These are phyloP conservation scores for Suillus tomentosus DNA, from an alignment of 768 basidiomycete genomes.

Conservation along the genomic window DNA sequence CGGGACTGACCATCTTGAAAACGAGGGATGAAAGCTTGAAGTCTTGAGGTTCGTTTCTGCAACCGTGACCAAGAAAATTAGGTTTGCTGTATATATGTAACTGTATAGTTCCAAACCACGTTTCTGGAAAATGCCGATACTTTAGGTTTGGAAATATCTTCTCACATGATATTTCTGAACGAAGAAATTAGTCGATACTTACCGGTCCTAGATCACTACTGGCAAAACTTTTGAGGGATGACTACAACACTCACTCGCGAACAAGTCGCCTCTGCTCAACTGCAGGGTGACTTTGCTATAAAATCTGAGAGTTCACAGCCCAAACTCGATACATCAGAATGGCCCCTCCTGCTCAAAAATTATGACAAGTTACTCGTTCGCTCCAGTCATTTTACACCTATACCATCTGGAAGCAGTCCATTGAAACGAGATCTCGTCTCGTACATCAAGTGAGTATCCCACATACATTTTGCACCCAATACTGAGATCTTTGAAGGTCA, in stretches of 20 bases:
- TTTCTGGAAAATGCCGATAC: slow-evolving; percentile 8
- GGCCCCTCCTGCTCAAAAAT: slow-evolving; percentile 98
- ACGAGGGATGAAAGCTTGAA: slow-evolving; percentile 32
- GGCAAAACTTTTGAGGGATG: slow-evolving; percentile 1
- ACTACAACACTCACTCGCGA: slow-evolving; percentile 51
- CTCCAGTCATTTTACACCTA: slow-evolving; percentile 97
- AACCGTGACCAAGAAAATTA: slow-evolving; percentile 7
- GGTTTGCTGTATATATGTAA: slow-evolving; percentile 32
- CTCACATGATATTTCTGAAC: slow-evolving; percentile 24
- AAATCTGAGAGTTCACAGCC: slow-evolving; percentile 77
- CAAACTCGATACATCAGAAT: slow-evolving; percentile 90
- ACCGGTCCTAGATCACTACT: background rate
- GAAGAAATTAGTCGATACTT: background rate
- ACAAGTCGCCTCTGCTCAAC: slow-evolving; percentile 74
- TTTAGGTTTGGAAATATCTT: slow-evolving; percentile 9
- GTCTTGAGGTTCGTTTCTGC: slow-evolving; percentile 20
- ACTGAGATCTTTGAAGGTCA: slow-evolving; percentile 55
- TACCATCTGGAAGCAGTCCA: slow-evolving; percentile 91
- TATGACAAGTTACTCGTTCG: slow-evolving; percentile 96
- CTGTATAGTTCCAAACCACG: slow-evolving; percentile 53
- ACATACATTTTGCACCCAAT: background rate
- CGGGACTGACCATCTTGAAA: slow-evolving; percentile 71
- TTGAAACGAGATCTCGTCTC: slow-evolving; percentile 90
- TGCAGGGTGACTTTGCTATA: slow-evolving; percentile 76
- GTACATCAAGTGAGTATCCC: slow-evolving; percentile 78